Evolutionary conservation across 1,139 yeast genomes (phyloP).

Genomic region (Wickerhamomyces sp.): DNA sequence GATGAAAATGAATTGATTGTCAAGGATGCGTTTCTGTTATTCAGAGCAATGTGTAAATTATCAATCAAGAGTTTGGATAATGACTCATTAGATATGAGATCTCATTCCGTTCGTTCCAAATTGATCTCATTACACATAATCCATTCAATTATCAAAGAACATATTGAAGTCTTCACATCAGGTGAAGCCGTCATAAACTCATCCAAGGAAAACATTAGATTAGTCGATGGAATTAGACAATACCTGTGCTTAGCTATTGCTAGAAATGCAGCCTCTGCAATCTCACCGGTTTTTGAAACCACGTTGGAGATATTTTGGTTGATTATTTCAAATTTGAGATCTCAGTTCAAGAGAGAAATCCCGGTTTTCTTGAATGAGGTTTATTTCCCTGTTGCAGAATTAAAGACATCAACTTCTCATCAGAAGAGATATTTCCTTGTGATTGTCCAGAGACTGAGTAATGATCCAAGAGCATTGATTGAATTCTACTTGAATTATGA

Average conservation of each 20-base stretch:
- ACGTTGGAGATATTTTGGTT: constrained; percentile 93
- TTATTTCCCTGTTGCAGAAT: constrained; percentile 89
- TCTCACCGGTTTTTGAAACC: constrained; percentile 89
- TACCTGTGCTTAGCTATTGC: constrained; percentile 79
- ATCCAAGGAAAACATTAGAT: constrained; percentile 54
- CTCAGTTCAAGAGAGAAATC: constrained; percentile 85
- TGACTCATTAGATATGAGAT: constrained; percentile 74
- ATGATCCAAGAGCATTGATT: constrained; percentile 84
- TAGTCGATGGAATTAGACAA: constrained; percentile 79
- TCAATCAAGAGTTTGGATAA: constrained; percentile 78
- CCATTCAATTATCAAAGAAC: constrained; percentile 80
- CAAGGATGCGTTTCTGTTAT: constrained; percentile 88
- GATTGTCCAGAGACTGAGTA: constrained; percentile 73
- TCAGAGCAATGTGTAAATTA: constrained; percentile 90
- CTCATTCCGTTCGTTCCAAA: constrained; percentile 90
- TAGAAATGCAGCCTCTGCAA: constrained; percentile 87
- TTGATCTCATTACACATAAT: constrained; percentile 82
- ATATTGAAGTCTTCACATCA: constrained; percentile 76
- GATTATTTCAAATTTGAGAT: constrained; percentile 72
- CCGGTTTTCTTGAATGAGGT: constrained; percentile 92
- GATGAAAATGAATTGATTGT: constrained; percentile 64
- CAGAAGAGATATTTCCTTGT: constrained; percentile 85
- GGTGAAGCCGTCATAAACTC: constrained; percentile 55
- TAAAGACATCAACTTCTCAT: constrained; percentile 86
- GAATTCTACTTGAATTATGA: constrained; percentile 94